Base-by-base conservation (phyloP, 2,329 filamentous ascomycete genomes). In the Claviceps pusilla region DNA sequence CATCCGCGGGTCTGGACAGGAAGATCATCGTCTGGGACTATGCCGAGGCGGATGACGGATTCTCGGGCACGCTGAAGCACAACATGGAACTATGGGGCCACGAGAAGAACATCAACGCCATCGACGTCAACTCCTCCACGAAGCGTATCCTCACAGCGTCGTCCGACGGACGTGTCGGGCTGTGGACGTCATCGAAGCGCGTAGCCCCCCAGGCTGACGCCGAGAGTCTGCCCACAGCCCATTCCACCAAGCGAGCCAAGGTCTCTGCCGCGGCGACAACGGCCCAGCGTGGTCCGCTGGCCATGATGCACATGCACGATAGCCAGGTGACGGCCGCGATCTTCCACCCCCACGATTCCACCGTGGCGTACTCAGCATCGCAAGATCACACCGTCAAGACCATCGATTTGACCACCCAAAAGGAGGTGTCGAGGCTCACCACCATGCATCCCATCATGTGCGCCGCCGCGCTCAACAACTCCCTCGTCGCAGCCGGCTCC, bases 11-110 rank as follows among this genome's bases (percentile, higher is more conserved):
- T 14, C 74, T 94, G 59, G 93, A 97, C 70, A 80, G 88, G 57
- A 90, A 87, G 3, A 78, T 98, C 45, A 80, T 90, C 48, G 71
- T 97, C 59, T 98, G 91, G 90, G 89, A 90, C 66, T 95, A 94
- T 70, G 73, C 76, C 48, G 87, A 93, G 62, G 72, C 75, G 10
- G 74, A 77, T 14, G 78, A 80, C 64, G 73, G 78, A 33, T 76
- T 81, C 58, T 75, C 80, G 2, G 78, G 76, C 56, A 74, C 74
- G 10, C 74, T 95, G 52, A 84, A 82, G 58, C 84, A 87, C 1
- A 81, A 80, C 53, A 75, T 95, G 59, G 89, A 95, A 64, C 78
- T 95, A 7, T 89, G 89, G 70, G 89, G 87, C 43, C 90, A 96
- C 71, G 83, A 76, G 58, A 82, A 81, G 59, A 79, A 78, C 46